A percentile compares a stretch with the other conserved stretches of the same genome.
These are phyloP conservation scores for Diaporthe sp. DNA, from an alignment of 2,329 filamentous ascomycete genomes.

Conservation along the genomic window DNA sequence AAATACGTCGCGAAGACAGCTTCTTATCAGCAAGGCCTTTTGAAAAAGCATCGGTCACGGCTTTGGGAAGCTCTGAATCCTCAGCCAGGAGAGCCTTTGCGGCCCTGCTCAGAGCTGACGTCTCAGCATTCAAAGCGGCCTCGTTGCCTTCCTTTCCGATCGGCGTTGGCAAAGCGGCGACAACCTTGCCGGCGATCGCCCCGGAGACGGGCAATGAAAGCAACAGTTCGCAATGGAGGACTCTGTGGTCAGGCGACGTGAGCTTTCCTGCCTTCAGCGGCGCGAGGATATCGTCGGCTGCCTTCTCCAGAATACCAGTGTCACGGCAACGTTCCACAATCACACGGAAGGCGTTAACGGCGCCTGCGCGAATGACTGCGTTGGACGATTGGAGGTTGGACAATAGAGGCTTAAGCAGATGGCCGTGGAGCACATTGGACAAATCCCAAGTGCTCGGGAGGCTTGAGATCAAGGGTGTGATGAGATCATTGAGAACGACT, in stretches of 20 bases:
- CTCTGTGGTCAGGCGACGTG: slow-evolving; percentile 85
- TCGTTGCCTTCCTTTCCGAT: slow-evolving; percentile 92
- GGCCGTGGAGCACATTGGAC: slow-evolving; percentile 77
- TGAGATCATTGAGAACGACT: slow-evolving; percentile 83
- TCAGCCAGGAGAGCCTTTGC: slow-evolving; percentile 72
- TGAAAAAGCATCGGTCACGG: slow-evolving; percentile 76
- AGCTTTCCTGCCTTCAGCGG: slow-evolving; percentile 89
- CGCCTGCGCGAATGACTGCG: slow-evolving; percentile 79
- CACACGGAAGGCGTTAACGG: slow-evolving; percentile 78
- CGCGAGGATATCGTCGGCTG: slow-evolving; percentile 81
- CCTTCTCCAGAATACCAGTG: slow-evolving; percentile 70
- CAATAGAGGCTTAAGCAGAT: slow-evolving; percentile 87
- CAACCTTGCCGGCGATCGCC: slow-evolving; percentile 74
- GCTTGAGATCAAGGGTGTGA: slow-evolving; percentile 79
- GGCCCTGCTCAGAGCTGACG: slow-evolving; percentile 77
- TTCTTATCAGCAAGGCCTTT: slow-evolving; percentile 93
- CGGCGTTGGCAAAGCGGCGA: slow-evolving; percentile 74
- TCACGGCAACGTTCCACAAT: slow-evolving; percentile 74
- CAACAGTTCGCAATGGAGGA: slow-evolving; percentile 86
- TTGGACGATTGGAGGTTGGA: slow-evolving; percentile 94
- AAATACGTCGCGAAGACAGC: slow-evolving; percentile 79
- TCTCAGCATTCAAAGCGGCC: slow-evolving; percentile 80
- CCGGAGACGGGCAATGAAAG: slow-evolving; percentile 71
- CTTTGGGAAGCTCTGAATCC: slow-evolving; percentile 72
- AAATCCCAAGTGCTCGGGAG: slow-evolving; percentile 81